These are phyloP conservation scores for Syzygium jambos DNA, from an alignment of 345 rosid genomes.

Conservation along the genomic window DNA sequence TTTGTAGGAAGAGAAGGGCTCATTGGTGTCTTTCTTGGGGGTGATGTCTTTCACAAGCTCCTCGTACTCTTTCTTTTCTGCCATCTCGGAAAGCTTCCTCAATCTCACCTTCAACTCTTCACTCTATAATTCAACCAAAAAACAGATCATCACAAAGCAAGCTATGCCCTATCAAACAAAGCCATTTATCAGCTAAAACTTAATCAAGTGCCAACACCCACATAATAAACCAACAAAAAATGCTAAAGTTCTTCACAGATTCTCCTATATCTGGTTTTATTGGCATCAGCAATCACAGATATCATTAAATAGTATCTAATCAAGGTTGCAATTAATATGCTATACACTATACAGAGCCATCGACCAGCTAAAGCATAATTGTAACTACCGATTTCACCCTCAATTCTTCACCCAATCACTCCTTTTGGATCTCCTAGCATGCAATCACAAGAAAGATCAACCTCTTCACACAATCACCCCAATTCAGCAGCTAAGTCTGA, in stretches of 20 bases:
- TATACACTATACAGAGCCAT: neutral
- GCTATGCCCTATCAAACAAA: neutral
- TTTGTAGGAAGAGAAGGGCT: constrained; percentile 94
- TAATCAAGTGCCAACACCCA: neutral
- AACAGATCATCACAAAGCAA: neutral
- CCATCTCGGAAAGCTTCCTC: constrained; percentile 54
- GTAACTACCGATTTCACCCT: neutral
- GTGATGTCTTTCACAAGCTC: constrained; percentile 90
- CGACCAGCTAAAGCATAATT: neutral
- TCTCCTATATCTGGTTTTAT: neutral
- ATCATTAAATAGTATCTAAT: neutral
- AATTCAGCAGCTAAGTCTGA: neutral
- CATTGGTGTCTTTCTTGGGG: constrained; percentile 37
- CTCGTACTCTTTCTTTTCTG: constrained; percentile 73
- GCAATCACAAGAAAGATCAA: neutral
- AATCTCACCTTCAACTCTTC: constrained; percentile 70
- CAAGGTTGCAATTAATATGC: neutral
- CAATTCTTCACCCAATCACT: neutral
- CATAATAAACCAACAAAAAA: neutral
- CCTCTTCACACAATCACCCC: neutral
- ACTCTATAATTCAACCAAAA: constrained; percentile 29
- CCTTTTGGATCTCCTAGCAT: neutral
- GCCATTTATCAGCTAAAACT: neutral
- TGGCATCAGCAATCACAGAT: neutral
- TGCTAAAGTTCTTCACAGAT: neutral